These are phyloP conservation scores for Tetracladium maxilliforme DNA, from an alignment of 2,329 filamentous ascomycete genomes.

Conservation along the genomic window DNA sequence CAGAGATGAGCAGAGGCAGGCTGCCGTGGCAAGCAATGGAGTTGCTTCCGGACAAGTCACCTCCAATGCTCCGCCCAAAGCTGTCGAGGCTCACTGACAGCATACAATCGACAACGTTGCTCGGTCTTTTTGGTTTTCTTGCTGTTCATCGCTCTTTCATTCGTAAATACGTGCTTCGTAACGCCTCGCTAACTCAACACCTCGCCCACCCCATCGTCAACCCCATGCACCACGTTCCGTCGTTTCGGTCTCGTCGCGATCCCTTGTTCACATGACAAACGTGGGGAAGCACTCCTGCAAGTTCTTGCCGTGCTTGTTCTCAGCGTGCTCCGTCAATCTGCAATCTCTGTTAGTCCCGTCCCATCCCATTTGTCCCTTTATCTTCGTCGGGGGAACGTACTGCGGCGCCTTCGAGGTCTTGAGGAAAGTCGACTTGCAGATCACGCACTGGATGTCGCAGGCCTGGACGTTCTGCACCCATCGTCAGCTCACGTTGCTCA, in stretches of 20 bases:
- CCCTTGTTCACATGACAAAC: no score
- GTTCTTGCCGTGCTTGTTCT: constrained; percentile 64
- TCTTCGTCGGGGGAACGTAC: constrained; percentile 23
- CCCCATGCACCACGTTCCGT: no score
- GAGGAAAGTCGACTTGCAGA: constrained; percentile 68
- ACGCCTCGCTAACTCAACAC: no score
- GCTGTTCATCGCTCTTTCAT: no score
- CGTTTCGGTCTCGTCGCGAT: constrained; percentile 2
- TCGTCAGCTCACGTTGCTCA: not conserved
- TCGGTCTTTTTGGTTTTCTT: no score
- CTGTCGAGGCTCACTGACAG: no score
- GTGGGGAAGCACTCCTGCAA: constrained; percentile 57
- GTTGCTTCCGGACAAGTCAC: no score
- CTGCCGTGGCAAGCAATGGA: no score
- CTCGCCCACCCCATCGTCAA: no score
- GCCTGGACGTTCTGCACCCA: constrained; percentile 51
- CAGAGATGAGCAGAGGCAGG: constrained; percentile 37
- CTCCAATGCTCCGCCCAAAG: no score
- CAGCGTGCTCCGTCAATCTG: constrained; percentile 55
- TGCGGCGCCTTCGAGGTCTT: constrained; percentile 62
- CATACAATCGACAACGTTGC: no score
- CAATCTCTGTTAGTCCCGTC: not conserved
- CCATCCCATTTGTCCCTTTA: not conserved
- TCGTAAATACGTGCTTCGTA: no score
- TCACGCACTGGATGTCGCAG: constrained; percentile 61